Base-by-base conservation (phyloP, 2,329 filamentous ascomycete genomes). In the Alternaria longipes region DNA sequence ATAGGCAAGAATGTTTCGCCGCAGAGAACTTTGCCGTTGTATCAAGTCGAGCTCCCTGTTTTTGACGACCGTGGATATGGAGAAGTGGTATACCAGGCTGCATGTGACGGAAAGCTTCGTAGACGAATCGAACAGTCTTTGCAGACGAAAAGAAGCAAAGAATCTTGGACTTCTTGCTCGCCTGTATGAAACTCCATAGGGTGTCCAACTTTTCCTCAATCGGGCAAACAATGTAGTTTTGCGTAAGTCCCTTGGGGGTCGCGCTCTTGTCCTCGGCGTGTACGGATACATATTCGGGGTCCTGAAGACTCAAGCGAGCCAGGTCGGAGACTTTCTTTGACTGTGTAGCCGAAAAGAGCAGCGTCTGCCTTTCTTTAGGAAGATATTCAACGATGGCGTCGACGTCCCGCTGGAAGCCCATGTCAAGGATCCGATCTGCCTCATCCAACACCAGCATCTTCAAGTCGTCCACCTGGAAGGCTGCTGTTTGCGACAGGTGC, bases 321-420 rank as follows among this genome's bases (percentile, higher is more conserved):
- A 99, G 84, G 78, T 99, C 95, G 0, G 92, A 96, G 1, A 99
- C 92, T 75, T 91, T 92, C 74, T 93, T 96, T 67, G 94, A 98
- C 80, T 99, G 95, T 0, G 95, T 99, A 0, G 95, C 95, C 74
- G 92, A 96, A 83, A 98, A 99, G 9, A 99, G 87, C 75, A 99
- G 85, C 0, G 95, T 99, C 80, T 99, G 95, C 63, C 95, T 86
- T 28, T 90, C 83, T 70, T 88, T 90, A 1, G 95, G 95, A 2
- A 99, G 84, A 76, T 98, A 96, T 63, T 97, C 93, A 28, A 99
- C 82, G 52, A 99, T 91, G 0, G 95, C 95, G 79, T 99, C 95
- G 4, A 99, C 90, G 1, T 92, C 92, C 5, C 85, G 84, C 79
- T 97, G 90, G 78, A 99, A 99, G 5, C 95, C 95, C 93, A 98